These are phyloP conservation scores for Tuber brumale DNA, from an alignment of 495 filamentous ascomycete species.

Conservation along the genomic window DNA sequence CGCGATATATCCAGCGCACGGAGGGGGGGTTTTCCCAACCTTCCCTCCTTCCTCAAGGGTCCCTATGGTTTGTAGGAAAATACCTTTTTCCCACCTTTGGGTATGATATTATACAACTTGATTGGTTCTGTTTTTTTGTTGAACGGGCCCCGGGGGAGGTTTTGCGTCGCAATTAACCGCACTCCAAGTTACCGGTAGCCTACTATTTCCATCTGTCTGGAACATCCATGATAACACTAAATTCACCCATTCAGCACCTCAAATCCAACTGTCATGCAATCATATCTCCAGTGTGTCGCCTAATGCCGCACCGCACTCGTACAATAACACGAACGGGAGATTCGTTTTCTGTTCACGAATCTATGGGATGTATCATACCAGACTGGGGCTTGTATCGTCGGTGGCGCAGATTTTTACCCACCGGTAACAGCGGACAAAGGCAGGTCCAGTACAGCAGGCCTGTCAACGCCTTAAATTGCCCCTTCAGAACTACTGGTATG, in stretches of 20 bases:
- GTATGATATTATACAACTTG: too few species aligned
- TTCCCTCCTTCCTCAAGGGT: too few species aligned
- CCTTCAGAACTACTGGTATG: background rate
- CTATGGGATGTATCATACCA: background rate
- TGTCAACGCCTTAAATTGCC: background rate
- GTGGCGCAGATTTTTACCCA: background rate
- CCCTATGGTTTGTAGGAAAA: too few species aligned
- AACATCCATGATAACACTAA: background rate
- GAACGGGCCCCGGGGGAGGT: too few species aligned
- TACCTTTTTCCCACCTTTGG: too few species aligned
- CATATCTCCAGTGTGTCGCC: background rate
- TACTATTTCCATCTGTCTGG: too few species aligned
- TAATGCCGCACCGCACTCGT: too few species aligned
- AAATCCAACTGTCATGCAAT: background rate
- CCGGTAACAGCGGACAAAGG: background rate
- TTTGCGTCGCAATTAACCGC: too few species aligned
- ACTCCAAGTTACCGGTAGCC: too few species aligned
- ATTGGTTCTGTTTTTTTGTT: too few species aligned
- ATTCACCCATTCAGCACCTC: background rate
- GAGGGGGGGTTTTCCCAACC: too few species aligned
- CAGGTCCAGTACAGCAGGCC: background rate
- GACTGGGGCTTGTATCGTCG: background rate
- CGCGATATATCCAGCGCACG: too few species aligned
- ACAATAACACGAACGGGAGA: background rate
- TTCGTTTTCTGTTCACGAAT: background rate